Percentiles rank a stretch among this genome's conserved stretches.
These are phyloP conservation scores for Escallonia herrerae DNA, from an alignment of 129 eudicot species.

Conservation along the genomic window DNA sequence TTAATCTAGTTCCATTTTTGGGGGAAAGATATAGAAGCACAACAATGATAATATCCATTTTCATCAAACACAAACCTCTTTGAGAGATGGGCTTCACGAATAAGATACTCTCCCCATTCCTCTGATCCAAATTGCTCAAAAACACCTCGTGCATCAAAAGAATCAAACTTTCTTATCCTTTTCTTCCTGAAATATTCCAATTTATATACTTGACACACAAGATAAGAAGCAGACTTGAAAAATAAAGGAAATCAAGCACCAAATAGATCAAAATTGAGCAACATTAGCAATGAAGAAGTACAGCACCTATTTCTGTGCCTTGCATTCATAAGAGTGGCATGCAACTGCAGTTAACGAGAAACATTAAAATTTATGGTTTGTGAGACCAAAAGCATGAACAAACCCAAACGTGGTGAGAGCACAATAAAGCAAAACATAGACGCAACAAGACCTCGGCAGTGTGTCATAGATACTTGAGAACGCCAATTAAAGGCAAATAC, in stretches of 20 bases:
- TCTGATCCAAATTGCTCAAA: conserved; percentile 63
- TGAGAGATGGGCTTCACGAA: conserved; percentile 83
- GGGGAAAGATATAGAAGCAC: conserved; percentile 79
- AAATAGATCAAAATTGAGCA: neutral
- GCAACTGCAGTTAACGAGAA: conserved; percentile 63
- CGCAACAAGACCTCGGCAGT: no score
- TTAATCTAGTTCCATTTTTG: conserved; percentile 32
- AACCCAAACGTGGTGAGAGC: no score
- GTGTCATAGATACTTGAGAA: no score
- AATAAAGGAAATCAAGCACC: neutral
- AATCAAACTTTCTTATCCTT: conserved; percentile 26
- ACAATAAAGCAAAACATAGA: no score
- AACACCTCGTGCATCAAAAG: conserved; percentile 77
- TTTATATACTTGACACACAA: neutral
- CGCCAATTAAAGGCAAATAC: no score
- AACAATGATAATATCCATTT: conserved; percentile 83
- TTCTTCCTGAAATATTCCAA: conserved; percentile 27
- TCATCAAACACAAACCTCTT: conserved; percentile 75
- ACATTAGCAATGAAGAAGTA: neutral
- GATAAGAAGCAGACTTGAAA: neutral
- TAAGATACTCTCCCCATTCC: conserved; percentile 89
- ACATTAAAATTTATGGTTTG: neutral
- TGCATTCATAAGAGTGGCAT: conserved; percentile 90
- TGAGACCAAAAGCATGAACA: no score
- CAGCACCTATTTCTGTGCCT: conserved; percentile 73